Conservation (phyloP, 441 rosid genomes). For the Gossypium gossypioides region DNA sequence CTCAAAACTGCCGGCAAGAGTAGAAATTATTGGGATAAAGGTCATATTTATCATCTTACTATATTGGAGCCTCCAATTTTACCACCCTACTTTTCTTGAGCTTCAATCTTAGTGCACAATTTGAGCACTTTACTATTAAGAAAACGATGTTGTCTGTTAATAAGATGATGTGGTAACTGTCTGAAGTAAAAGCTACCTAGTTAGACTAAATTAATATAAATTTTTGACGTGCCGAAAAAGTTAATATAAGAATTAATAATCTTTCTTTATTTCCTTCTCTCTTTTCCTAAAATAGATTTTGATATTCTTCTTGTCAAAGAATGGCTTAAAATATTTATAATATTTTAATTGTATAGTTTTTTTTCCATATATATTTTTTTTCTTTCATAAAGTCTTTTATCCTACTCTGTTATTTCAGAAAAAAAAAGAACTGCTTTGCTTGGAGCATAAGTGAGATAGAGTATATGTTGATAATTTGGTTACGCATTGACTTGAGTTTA, state of each 20-base stretch:
- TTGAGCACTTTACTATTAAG: background rate
- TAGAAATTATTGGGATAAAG: background rate
- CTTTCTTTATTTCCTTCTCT: background rate
- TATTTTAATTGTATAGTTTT: background rate
- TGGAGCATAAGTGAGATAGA: background rate
- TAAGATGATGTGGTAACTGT: background rate
- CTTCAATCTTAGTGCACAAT: background rate
- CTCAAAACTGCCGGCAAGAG: background rate
- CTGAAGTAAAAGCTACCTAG: background rate
- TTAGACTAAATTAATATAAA: background rate
- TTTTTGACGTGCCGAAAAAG: background rate
- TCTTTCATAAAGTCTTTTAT: background rate
- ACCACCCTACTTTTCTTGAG: background rate
- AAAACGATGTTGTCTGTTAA: background rate
- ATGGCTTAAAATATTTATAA: background rate
- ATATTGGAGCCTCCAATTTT: no score
- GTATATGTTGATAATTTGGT: background rate
- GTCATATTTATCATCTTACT: background rate
- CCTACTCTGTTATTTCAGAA: background rate
- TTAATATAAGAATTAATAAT: background rate
- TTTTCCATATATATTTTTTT: background rate
- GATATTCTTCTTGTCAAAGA: background rate
- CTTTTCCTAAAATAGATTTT: background rate
- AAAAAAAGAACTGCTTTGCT: background rate
- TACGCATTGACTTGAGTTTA: background rate